phyloP scores from a whole-genome alignment of 75 land plant genomes.

The Gnetum montanum region DNA sequence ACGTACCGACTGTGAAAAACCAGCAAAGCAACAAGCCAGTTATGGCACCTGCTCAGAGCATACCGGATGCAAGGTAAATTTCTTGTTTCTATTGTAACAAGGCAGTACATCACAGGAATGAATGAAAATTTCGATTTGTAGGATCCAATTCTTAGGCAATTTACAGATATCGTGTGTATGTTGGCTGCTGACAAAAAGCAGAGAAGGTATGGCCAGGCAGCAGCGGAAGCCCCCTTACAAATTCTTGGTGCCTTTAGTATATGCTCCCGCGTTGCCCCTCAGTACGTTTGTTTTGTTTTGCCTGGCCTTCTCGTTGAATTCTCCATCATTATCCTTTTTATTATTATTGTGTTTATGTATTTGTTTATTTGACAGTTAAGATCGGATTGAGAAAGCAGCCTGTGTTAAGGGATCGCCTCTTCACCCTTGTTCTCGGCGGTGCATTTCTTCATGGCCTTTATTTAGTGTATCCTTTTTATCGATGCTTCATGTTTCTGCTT shows the following conservation, averaged over 20 bases:
- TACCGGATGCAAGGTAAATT: no score
- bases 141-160: no score
- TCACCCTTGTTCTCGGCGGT: slow-evolving; percentile 61
- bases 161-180: not conserved
- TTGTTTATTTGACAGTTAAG: slow-evolving; percentile 45
- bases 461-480: slow-evolving; percentile 78
- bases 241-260: slow-evolving; percentile 75
- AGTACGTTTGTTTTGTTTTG: slow-evolving; percentile 73
- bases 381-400: slow-evolving; percentile 55
- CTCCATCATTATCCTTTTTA: not conserved
- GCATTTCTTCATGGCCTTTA: slow-evolving; percentile 81
- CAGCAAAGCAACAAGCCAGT: no score
- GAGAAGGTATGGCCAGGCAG: slow-evolving; percentile 28
- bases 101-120: no score
- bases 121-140: no score
- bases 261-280: slow-evolving; percentile 86
- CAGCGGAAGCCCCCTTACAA: slow-evolving; percentile 53
- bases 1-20: no score
- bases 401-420: slow-evolving; percentile 77
- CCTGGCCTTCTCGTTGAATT: slow-evolving; percentile 1
- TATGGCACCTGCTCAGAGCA: no score
- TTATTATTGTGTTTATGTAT: not conserved
- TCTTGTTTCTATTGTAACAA: no score
- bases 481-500: not conserved
- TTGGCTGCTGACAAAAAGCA: not conserved